Base-by-base conservation (phyloP, 164 flowering plant genomes). In the Cinnamomum micranthum region DNA sequence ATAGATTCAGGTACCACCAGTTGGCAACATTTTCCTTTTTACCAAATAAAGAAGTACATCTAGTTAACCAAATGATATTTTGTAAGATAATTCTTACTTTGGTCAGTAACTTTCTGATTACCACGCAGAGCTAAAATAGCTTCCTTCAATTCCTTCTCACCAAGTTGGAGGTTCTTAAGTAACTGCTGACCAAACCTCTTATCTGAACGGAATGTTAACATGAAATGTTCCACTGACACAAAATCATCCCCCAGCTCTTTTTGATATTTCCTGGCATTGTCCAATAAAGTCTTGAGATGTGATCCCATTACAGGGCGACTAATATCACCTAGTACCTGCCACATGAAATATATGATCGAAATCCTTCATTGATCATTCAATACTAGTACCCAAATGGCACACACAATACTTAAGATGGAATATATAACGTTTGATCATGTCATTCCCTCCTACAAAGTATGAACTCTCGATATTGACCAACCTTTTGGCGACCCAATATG, bases 141-240 rank as follows among this genome's bases (percentile, higher is more conserved):
- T 50, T 96, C 98, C 81, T 87, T 91, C 82, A 96, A 83, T 72
- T 82, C 90, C 78, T 89, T 86, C 84, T 91, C 98, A 67, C 83
- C 85, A 59, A 96, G 91, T 74, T 87, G 84, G 50, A 92, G 87
- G 65, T 84, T 85, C 78, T 68, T 86, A 80, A 91, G 87, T 33
- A 96, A 86, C 73, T 89, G 86, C 75, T 88, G 85, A 19, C 98
- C 99, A 82, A 96, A 92, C 85, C 99, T 84, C 69, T 80, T 84
- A 81, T 96, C 99, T 4, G 86, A 87, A 68, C 59, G 84, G 73
- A 91, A 87, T 17, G 97, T 92, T 71, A 96, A 81, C 17, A 91
- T 22, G 11, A 96, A 75, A 82, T 96, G 99, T 85, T 96, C 99
- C 59, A 96, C 99, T 19, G 99, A 96, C 74, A 96, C 72, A 76